These are phyloP conservation scores for Solanum pimpinellifolium DNA, from an alignment of 257 asterid genomes.

Conservation along the genomic window DNA sequence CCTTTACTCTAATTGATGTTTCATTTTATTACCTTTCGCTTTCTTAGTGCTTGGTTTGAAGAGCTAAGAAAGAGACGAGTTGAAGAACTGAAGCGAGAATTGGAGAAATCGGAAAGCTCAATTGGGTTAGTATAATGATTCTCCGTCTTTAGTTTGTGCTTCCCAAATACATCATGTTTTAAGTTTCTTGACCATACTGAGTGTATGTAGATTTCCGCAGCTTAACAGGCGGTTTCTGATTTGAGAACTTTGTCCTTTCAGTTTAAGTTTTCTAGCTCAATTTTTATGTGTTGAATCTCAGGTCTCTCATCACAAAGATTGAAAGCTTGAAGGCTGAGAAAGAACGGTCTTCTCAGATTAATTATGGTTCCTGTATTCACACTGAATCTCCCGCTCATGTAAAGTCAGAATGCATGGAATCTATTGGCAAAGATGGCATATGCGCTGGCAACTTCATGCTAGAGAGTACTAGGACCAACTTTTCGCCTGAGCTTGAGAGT, in stretches of 20 bases:
- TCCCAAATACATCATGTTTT: not conserved
- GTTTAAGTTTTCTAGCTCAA: not conserved
- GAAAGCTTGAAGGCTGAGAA: constrained; percentile 39
- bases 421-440: constrained; percentile 38
- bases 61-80: constrained; percentile 64
- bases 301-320: constrained; percentile 69
- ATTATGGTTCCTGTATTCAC: constrained; percentile 5
- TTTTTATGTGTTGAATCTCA: not conserved
- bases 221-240: not conserved
- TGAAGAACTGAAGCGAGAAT: constrained; percentile 61
- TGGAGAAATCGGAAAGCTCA: constrained; percentile 64
- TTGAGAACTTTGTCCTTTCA: not conserved
- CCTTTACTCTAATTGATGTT: not conserved
- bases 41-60: constrained; percentile 71
- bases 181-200: not conserved
- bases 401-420: constrained; percentile 39
- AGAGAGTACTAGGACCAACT: constrained; percentile 14
- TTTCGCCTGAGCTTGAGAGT: constrained; percentile 8
- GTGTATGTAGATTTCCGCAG: not conserved
- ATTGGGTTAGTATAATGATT: constrained; percentile 55
- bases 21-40: not conserved
- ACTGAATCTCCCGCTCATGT: constrained; percentile 31
- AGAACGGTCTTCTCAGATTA: not conserved
- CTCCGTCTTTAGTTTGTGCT: not conserved
- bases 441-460: constrained; percentile 66